These are phyloP conservation scores for Nasturtium officinale DNA, from an alignment of 345 rosid genomes.

Conservation along the genomic window DNA sequence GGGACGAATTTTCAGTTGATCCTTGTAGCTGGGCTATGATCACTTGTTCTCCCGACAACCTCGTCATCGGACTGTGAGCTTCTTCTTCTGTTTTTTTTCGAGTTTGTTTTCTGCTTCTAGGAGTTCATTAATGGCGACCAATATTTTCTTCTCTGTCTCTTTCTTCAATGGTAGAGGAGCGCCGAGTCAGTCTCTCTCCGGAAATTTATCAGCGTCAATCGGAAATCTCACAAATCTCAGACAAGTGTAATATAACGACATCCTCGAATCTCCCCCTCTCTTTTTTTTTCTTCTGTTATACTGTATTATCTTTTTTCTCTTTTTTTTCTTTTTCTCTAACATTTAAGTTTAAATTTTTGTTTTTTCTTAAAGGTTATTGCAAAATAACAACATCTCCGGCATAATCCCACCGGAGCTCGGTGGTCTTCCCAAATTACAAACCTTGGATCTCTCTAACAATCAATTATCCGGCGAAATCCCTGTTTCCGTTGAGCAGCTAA, in stretches of 20 bases:
- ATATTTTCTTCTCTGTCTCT: constrained; percentile 12
- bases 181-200: constrained; percentile 90
- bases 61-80: constrained; percentile 73
- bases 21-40: constrained; percentile 99
- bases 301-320: not conserved
- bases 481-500: constrained; percentile 56
- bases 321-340: constrained; percentile 12
- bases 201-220: constrained; percentile 61
- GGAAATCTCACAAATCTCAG: constrained; percentile 89
- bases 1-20: constrained; percentile 95
- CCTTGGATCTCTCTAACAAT: constrained; percentile 87
- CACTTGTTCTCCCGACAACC: constrained; percentile 82
- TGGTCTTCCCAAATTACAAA: constrained; percentile 68
- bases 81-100: no score
- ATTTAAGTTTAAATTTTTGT: not conserved
- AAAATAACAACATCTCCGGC: constrained; percentile 85
- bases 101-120: not conserved
- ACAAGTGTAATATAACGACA: constrained; percentile 69
- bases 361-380: constrained; percentile 60
- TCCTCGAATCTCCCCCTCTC: constrained; percentile 35
- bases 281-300: constrained; percentile 1
- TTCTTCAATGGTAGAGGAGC: constrained; percentile 61
- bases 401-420: constrained; percentile 73
- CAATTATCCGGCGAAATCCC: constrained; percentile 66
- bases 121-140: constrained; percentile 35